Percentiles rank a stretch among this genome's conserved stretches.
Evolutionary conservation across 805 yeast genomes (phyloP).

Genomic region (Alloascoidea hylecoeti): DNA sequence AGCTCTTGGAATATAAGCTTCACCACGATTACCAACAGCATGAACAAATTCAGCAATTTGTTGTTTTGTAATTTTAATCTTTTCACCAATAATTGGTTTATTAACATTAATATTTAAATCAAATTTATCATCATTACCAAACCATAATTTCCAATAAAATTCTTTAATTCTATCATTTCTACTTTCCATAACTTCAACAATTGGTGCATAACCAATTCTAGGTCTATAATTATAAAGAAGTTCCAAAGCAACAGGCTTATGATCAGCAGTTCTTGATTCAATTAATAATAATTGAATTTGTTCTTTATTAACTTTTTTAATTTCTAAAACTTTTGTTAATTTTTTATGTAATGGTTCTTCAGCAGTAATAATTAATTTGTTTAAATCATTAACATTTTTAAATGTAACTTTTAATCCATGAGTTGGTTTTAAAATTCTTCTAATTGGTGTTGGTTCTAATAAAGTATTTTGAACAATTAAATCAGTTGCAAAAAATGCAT

Average conservation of each 20-base stretch:
- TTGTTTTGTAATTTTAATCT: conserved; percentile 53
- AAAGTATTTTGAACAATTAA: conserved; percentile 77
- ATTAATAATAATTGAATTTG: conserved; percentile 60
- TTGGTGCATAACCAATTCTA: conserved; percentile 90
- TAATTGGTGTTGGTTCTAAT: conserved; percentile 68
- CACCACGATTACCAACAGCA: conserved; percentile 94
- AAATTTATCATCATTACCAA: conserved; percentile 35
- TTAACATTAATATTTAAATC: conserved; percentile 57
- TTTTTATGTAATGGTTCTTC: conserved; percentile 65
- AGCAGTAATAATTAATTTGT: conserved; percentile 48
- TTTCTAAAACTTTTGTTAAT: conserved; percentile 47
- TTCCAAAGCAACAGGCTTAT: conserved; percentile 57
- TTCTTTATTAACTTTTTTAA: conserved; percentile 33
- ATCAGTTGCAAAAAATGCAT: conserved; percentile 69
- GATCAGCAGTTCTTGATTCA: conserved; percentile 80
- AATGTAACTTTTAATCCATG: conserved; percentile 51
- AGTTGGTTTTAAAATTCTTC: conserved; percentile 67
- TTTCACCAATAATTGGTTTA: conserved; percentile 55
- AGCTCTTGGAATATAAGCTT: conserved; percentile 83
- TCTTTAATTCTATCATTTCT: conserved; percentile 89
- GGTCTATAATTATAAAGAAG: conserved; percentile 72
- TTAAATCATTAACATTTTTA: conserved; percentile 27
- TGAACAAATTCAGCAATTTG: conserved; percentile 88
- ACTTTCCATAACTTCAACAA: conserved; percentile 76
- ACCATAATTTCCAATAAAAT: conserved; percentile 98